Percentiles rank a stretch among this genome's conserved stretches.
These are phyloP conservation scores for Eragrostis nindensis DNA, from an alignment of 176 grass and related monocot genomes.

Conservation along the genomic window DNA sequence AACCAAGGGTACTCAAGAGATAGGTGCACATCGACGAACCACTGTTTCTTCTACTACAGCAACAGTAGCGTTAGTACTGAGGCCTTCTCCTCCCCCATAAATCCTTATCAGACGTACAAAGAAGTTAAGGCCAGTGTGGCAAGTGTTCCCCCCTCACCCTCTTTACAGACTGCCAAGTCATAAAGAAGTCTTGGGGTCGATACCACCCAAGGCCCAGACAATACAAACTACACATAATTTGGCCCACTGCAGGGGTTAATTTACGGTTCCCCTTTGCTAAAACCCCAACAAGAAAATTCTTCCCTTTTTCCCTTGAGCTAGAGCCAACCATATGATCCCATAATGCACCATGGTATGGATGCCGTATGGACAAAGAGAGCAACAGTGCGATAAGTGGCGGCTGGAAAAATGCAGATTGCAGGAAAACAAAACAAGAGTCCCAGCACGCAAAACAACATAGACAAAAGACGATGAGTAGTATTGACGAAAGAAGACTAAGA, in stretches of 20 bases:
- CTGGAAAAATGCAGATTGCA: constrained; percentile 14
- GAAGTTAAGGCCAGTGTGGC: constrained; percentile 54
- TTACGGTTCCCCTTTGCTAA: constrained; percentile 36
- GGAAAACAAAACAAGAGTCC: constrained; percentile 41
- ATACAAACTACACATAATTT: constrained; percentile 52
- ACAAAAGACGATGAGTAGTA: constrained; percentile 31
- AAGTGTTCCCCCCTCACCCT: constrained; percentile 44
- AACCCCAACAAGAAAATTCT: constrained; percentile 29
- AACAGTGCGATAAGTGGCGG: constrained; percentile 25
- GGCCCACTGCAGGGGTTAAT: constrained; percentile 46
- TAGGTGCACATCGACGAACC: constrained; percentile 35
- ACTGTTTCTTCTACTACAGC: constrained; percentile 47
- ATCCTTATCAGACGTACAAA: constrained; percentile 68
- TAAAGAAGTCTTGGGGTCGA: constrained; percentile 70
- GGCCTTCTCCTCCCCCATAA: constrained; percentile 54
- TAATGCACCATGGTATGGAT: constrained; percentile 27
- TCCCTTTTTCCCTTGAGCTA: background rate
- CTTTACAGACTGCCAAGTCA: constrained; percentile 67
- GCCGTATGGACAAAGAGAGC: constrained; percentile 10
- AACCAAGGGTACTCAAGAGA: constrained; percentile 36
- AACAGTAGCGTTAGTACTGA: constrained; percentile 52
- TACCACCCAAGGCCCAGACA: constrained; percentile 60
- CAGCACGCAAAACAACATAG: constrained; percentile 19
- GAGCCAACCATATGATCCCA: background rate
- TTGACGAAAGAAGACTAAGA: constrained; percentile 28